phyloP scores from a whole-genome alignment of 2,329 filamentous ascomycete genomes.

The Coniosporium tulheliwenetii region DNA sequence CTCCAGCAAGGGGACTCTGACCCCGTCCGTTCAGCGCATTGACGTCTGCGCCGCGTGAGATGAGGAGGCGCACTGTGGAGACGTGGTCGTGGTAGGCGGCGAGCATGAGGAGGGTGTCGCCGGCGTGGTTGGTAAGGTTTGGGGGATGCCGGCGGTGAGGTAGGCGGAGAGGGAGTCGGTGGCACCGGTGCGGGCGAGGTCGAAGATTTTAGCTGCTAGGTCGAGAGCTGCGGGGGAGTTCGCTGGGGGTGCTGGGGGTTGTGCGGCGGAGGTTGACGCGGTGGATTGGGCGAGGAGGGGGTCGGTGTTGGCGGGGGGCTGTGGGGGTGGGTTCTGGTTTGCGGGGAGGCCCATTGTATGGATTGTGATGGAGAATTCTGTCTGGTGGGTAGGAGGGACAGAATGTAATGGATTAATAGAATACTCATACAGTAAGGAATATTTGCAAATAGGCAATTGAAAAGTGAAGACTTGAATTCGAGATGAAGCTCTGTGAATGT shows the following conservation, averaged over 20 bases:
- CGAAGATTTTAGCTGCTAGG: conserved; percentile 50
- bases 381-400: too few species aligned
- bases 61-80: conserved; percentile 42
- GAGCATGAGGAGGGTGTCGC: conserved; percentile 62
- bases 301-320: too few species aligned
- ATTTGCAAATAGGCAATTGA: too few species aligned
- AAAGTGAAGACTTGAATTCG: too few species aligned
- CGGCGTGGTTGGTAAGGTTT: conserved; percentile 58
- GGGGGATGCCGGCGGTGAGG: conserved; percentile 46
- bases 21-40: conserved; percentile 53
- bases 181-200: conserved; percentile 47
- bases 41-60: conserved; percentile 48
- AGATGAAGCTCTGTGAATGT: too few species aligned
- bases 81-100: conserved; percentile 54
- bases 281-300: conserved; percentile 1
- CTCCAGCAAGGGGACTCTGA: conserved; percentile 55
- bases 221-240: conserved; percentile 49
- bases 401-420: too few species aligned
- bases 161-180: conserved; percentile 45
- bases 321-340: neutral
- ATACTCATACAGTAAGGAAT: too few species aligned
- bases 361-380: too few species aligned
- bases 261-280: conserved; percentile 2
- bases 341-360: neutral
- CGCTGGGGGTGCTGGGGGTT: conserved; percentile 4